Evolutionary conservation across 1,284 basidiomycete species (phyloP).

Genomic region (Cutaneotrichosporon mucoides): DNA sequence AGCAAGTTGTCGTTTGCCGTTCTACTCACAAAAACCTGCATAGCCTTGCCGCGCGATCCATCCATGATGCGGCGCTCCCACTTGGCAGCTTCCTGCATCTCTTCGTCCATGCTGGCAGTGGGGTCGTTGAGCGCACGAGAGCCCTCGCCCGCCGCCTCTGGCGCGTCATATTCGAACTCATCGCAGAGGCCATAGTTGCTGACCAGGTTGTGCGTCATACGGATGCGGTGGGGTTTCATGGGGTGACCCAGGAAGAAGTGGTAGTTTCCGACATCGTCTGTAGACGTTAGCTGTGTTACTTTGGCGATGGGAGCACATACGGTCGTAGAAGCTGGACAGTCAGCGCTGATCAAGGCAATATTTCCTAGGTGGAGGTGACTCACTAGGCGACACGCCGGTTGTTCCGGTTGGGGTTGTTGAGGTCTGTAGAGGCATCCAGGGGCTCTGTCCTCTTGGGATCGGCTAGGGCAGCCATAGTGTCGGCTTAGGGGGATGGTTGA

Average conservation of each 20-base stretch:
- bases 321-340: constrained; percentile 34
- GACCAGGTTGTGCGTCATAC: constrained; percentile 87
- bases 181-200: constrained; percentile 73
- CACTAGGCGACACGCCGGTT: constrained; percentile 24
- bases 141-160: constrained; percentile 27
- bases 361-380: constrained; percentile 1
- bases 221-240: constrained; percentile 93
- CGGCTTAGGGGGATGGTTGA: background rate
- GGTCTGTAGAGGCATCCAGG: constrained; percentile 16
- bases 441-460: constrained; percentile 15
- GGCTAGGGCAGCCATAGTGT: constrained; percentile 8
- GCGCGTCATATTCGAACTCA: constrained; percentile 29
- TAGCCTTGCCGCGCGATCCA: constrained; percentile 52
- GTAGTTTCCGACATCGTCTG: constrained; percentile 48
- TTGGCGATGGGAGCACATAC: constrained; percentile 15
- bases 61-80: constrained; percentile 31
- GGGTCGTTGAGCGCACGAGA: constrained; percentile 28
- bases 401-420: constrained; percentile 20
- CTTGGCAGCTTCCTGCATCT: constrained; percentile 24
- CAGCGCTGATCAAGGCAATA: background rate
- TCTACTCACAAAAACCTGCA: constrained; percentile 78
- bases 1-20: background rate
- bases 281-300: background rate
- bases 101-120: constrained; percentile 14
- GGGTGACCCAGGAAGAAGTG: constrained; percentile 84